Percentiles rank a stretch among this genome's conserved stretches.
Evolutionary conservation across 2,329 filamentous ascomycete species (phyloP).

Genomic region (Diplodia mutila): DNA sequence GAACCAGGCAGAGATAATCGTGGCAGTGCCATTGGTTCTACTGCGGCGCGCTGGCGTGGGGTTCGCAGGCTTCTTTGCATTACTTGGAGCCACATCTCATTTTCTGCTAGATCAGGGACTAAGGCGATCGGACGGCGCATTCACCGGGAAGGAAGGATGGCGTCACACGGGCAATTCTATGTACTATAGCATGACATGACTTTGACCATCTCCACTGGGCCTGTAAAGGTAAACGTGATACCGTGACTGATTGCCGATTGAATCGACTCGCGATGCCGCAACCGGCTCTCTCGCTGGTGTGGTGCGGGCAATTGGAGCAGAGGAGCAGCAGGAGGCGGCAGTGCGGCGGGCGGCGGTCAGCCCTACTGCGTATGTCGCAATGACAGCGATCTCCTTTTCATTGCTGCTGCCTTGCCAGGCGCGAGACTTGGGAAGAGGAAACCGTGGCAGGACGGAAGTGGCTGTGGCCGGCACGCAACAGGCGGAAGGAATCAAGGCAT

Average conservation of each 20-base stretch:
- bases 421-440: neutral
- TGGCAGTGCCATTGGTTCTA: neutral
- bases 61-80: neutral
- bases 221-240: neutral
- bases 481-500: neutral
- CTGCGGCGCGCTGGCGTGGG: neutral
- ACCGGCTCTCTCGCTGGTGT: neutral
- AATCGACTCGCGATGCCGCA: too few species aligned
- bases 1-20: conserved; percentile 8
- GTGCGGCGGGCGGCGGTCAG: conserved; percentile 9
- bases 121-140: neutral
- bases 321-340: neutral
- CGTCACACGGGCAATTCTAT: conserved; percentile 3
- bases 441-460: conserved; percentile 13
- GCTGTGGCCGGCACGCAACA: neutral
- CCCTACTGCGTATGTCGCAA: conserved; percentile 21
- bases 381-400: conserved; percentile 16
- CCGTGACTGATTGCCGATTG: too few species aligned
- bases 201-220: conserved; percentile 10
- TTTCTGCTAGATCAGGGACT: neutral
- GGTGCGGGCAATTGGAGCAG: conserved; percentile 4
- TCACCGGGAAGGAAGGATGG: neutral
- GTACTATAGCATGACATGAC: conserved; percentile 6
- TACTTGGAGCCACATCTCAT: conserved; percentile 12
- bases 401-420: conserved; percentile 13